Evolutionary conservation across 202 grass and related monocot species (phyloP), one percentile per base, ranked within the genome.

Genomic region (Brachypodium distachyon): DNA sequence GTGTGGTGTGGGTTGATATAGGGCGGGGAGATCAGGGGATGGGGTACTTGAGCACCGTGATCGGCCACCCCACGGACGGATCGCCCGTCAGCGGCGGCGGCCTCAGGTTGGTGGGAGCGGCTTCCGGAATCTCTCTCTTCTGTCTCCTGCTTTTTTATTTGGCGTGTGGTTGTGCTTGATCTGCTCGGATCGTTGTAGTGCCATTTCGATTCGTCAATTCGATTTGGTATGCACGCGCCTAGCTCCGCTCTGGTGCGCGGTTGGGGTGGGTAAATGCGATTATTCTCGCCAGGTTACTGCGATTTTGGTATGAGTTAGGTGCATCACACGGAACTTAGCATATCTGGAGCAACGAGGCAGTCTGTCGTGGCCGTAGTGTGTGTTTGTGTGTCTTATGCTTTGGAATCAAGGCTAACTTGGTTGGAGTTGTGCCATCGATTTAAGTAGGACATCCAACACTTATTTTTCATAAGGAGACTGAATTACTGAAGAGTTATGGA

Each of bases 61-160:
- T 84, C 71, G 90, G 93, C 70, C 76, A 77, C 79, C 88, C 91
- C 32, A 70, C 86, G 7, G 88, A 87, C 32, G 86, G 86, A 22
- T 86, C 83, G 61, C 88, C 87, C 1, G 90, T 89, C 74, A 91
- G 86, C 83, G 93, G 93, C 60, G 88, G 90, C 26, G 93, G 93
- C 25, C 88, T 93, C 66, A 93, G 93, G 93, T 97, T 52, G 40
- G 33, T 3, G 67, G 37, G 12, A 54, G 18, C 59, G 5, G 18
- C 44, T 57, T 28, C n/a, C 59, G 33, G 7, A 26, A 3, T 17
- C 9, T 50, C 18, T 41, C 9, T 12, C 33, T 22, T 26, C 5
- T 2, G 0, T 48, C 27, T 4, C 3, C 9, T 61, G 6, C 14
- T 6, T 42, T 21, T 43, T n/a, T n/a, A n/a, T n/a, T n/a, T n/a